Conservation (phyloP, 257 asterid species). For the Oldenlandia corymbosa region DNA sequence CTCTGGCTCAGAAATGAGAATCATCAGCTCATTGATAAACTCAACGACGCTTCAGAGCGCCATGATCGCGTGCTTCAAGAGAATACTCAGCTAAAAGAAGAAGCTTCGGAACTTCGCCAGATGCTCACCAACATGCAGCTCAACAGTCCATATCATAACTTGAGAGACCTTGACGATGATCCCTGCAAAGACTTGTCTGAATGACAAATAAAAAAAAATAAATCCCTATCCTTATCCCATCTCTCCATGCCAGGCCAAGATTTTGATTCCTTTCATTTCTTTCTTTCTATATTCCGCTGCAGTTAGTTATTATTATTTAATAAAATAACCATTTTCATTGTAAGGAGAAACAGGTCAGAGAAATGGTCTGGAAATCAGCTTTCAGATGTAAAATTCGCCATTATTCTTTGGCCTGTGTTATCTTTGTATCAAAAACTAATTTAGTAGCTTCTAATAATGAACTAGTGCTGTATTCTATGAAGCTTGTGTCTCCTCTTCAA, state of each 20-base stretch:
- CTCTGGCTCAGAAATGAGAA: conserved; percentile 78
- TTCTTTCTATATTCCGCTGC: conserved; percentile 6
- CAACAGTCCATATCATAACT: conserved; percentile 40
- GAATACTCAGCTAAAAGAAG: conserved; percentile 63
- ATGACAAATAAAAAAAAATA: conserved; percentile 4
- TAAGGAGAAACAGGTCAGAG: conserved; percentile 22
- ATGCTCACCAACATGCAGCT: conserved; percentile 63
- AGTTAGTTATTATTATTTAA: not conserved
- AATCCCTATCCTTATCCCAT: no score
- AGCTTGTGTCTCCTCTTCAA: conserved; percentile 3
- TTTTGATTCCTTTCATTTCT: conserved; percentile 7
- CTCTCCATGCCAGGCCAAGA: conserved; percentile 2
- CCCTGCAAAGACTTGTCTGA: conserved; percentile 36
- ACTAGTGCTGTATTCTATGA: not conserved
- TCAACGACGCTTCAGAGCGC: conserved; percentile 53
- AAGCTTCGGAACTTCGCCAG: conserved; percentile 64
- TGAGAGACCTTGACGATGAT: conserved; percentile 46
- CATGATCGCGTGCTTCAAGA: conserved; percentile 58
- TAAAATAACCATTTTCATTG: conserved; percentile 9
- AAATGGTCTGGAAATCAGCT: conserved; percentile 17
- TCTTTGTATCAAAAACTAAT: conserved; percentile 12
- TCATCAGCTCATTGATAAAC: conserved; percentile 57
- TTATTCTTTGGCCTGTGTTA: conserved; percentile 16
- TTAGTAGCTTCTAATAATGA: not conserved
- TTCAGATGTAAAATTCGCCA: not conserved